These are phyloP conservation scores for Stropharia rugosoannulata DNA, from an alignment of 768 basidiomycete species.

Conservation along the genomic window DNA sequence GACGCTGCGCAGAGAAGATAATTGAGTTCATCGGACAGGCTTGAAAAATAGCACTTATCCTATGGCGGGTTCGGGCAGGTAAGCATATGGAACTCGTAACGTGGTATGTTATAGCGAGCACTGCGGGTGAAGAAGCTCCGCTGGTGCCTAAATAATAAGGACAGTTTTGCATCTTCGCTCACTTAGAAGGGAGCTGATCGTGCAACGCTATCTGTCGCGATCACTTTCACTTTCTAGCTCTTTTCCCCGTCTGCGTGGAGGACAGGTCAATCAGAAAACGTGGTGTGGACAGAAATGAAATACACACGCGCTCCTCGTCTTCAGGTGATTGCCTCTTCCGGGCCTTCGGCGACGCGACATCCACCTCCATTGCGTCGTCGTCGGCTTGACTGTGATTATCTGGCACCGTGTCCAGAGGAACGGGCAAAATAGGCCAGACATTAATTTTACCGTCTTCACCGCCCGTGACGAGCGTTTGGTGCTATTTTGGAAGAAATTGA, in stretches of 20 bases:
- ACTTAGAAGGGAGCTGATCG: too few species aligned
- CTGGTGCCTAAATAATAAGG: too few species aligned
- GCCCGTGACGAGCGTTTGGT: constrained; percentile 26
- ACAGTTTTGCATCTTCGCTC: too few species aligned
- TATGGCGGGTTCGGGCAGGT: too few species aligned
- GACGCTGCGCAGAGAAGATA: too few species aligned
- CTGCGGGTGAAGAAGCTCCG: too few species aligned
- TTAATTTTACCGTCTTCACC: constrained; percentile 31
- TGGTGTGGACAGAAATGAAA: not conserved
- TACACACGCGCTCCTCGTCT: constrained; percentile 10
- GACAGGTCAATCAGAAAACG: not conserved
- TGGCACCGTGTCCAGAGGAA: constrained; percentile 7
- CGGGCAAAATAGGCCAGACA: constrained; percentile 21
- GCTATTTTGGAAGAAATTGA: constrained; percentile 12
- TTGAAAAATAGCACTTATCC: too few species aligned
- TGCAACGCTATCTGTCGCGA: not conserved
- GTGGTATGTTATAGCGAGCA: too few species aligned
- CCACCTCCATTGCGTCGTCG: constrained; percentile 16
- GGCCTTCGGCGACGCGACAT: constrained; percentile 14
- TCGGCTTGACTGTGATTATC: constrained; percentile 11
- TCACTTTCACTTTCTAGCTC: not conserved
- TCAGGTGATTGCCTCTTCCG: constrained; percentile 13
- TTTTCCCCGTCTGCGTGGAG: not conserved
- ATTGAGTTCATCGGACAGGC: too few species aligned
- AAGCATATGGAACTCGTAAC: too few species aligned